Conservation (phyloP, 2,329 filamentous ascomycete genomes). For the Dactylellina drechsleri region DNA sequence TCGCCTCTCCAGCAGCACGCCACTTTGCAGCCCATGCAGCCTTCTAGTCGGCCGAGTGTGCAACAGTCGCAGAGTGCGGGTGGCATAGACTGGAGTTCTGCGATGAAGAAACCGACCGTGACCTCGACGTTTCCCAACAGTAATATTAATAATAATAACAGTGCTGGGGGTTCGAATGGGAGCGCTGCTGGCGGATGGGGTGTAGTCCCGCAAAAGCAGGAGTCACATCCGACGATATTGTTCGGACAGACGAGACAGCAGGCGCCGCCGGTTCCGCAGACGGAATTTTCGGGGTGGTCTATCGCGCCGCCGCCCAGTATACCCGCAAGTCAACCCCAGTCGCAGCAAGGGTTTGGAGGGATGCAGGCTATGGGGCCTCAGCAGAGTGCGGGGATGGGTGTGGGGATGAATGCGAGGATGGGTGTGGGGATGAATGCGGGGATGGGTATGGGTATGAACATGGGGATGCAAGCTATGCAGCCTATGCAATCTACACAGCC, state of each 20-base stretch:
- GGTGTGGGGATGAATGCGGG: slow-evolving; percentile 34
- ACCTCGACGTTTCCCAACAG: slow-evolving; percentile 33
- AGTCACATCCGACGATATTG: slow-evolving; percentile 55
- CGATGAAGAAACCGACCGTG: slow-evolving; percentile 42
- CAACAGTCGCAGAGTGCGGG: slow-evolving; percentile 31
- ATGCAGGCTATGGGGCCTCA: slow-evolving; percentile 61
- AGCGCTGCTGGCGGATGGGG: slow-evolving; percentile 27
- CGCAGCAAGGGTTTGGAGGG: slow-evolving; percentile 63
- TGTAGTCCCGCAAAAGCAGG: slow-evolving; percentile 46
- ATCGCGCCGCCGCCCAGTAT: slow-evolving; percentile 61
- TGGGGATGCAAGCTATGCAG: slow-evolving; percentile 72
- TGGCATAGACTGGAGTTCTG: slow-evolving; percentile 57
- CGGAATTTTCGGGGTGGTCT: slow-evolving; percentile 58
- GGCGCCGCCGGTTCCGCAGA: slow-evolving; percentile 49
- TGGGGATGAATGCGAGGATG: slow-evolving; percentile 15
- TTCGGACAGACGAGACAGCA: slow-evolving; percentile 56
- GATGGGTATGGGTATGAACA: slow-evolving; percentile 63
- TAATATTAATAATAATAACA: slow-evolving; percentile 28
- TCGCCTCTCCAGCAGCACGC: slow-evolving; percentile 19
- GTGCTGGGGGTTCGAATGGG: neutral
- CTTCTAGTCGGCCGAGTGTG: slow-evolving; percentile 13
- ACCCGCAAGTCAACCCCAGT: slow-evolving; percentile 58
- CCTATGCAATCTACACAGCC: slow-evolving; percentile 67
- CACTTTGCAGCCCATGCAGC: slow-evolving; percentile 32
- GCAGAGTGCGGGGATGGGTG: slow-evolving; percentile 40